These are phyloP conservation scores for Colletotrichum tropicicola DNA, from an alignment of 2,329 filamentous ascomycete genomes.

Conservation along the genomic window DNA sequence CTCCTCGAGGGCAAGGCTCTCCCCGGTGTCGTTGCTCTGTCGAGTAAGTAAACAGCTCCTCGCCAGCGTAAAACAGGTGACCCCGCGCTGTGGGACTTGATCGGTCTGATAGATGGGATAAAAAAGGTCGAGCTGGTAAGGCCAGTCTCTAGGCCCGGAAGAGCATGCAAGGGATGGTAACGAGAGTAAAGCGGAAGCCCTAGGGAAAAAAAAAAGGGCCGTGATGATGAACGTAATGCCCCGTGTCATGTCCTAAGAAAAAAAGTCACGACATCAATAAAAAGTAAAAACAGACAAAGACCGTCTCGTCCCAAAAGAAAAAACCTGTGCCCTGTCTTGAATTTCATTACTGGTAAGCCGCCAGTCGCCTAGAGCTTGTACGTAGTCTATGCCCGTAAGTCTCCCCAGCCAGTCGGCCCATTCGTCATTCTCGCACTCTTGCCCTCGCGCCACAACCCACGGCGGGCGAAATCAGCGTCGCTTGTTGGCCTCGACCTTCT, in stretches of 20 bases:
- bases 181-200: conserved; percentile 3
- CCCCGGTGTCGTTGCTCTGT: conserved; percentile 92
- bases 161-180: neutral
- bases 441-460: neutral
- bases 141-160: conserved; percentile 44
- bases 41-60: conserved; percentile 68
- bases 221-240: conserved; percentile 29
- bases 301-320: neutral
- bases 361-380: conserved; percentile 20
- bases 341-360: conserved; percentile 23
- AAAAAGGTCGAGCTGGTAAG: conserved; percentile 41
- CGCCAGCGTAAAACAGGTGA: conserved; percentile 1
- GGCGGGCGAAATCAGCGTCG: conserved; percentile 56
- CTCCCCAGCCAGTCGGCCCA: neutral
- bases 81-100: conserved; percentile 27
- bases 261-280: conserved; percentile 20
- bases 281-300: conserved; percentile 2
- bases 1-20: conserved; percentile 98
- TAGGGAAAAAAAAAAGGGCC: neutral
- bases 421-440: neutral
- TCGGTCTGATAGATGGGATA: conserved; percentile 39
- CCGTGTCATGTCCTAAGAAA: conserved; percentile 21
- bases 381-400: conserved; percentile 18
- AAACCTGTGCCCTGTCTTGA: neutral
- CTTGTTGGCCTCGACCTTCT: conserved; percentile 87